A percentile compares a stretch with the other conserved stretches of the same genome.
These are phyloP conservation scores for Melastoma malabathricum DNA, from an alignment of 345 rosid species.

Conservation along the genomic window DNA sequence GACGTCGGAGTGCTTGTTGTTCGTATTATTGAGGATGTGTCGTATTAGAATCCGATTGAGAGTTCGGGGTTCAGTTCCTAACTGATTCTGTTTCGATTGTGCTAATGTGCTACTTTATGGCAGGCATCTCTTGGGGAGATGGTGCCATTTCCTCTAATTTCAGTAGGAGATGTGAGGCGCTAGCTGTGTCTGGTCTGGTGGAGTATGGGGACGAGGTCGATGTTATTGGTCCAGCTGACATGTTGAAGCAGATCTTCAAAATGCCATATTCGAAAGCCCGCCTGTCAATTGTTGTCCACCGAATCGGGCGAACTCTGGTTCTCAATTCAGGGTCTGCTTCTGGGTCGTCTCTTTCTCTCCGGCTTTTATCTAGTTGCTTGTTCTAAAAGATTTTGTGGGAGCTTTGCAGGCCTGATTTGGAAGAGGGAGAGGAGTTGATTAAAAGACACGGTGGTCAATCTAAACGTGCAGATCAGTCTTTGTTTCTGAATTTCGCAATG, in stretches of 20 bases:
- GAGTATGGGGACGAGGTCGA: conserved; percentile 95
- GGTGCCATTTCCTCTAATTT: conserved; percentile 51
- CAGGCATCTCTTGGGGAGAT: conserved; percentile 65
- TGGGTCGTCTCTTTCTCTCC: not conserved
- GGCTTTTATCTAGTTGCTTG: conserved; percentile 5
- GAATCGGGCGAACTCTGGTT: conserved; percentile 85
- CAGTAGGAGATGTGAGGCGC: conserved; percentile 72
- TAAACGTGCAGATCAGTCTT: conserved; percentile 68
- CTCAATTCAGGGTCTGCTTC: conserved; percentile 63
- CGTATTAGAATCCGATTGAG: not conserved
- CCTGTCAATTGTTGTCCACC: conserved; percentile 79
- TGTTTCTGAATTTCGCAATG: conserved; percentile 93
- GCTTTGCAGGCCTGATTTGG: conserved; percentile 65
- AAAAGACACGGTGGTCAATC: conserved; percentile 67
- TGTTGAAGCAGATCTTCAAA: conserved; percentile 88
- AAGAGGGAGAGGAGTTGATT: conserved; percentile 81
- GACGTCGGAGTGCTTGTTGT: no score
- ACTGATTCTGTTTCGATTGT: conserved; percentile 10
- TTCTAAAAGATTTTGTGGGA: conserved; percentile 8
- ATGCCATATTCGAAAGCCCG: conserved; percentile 93
- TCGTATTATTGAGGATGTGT: not conserved
- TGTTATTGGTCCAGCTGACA: conserved; percentile 80
- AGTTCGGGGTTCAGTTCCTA: conserved; percentile 2
- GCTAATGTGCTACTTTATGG: not conserved
- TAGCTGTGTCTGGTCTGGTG: conserved; percentile 86